Conservation (phyloP, 2,329 filamentous ascomycete species). For the Penicillium sp. region DNA sequence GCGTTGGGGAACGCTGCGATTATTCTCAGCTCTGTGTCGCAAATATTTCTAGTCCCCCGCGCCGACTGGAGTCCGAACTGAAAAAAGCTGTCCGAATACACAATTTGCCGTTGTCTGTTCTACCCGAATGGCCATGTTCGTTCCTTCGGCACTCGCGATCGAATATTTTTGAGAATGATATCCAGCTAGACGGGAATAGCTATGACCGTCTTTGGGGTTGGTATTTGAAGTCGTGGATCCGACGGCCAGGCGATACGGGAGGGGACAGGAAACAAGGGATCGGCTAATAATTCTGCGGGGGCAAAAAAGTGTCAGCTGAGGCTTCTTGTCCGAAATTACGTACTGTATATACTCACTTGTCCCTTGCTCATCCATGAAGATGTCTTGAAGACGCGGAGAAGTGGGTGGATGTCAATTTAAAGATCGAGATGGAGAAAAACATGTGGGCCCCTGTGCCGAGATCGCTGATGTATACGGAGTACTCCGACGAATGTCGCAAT, state of each 20-base stretch:
- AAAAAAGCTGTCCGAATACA: conserved; percentile 16
- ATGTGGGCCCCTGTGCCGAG: conserved; percentile 7
- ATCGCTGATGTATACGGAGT: conserved; percentile 2
- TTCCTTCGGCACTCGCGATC: not conserved
- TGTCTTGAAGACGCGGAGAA: conserved; percentile 11
- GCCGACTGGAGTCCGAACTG: conserved; percentile 13
- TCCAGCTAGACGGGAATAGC: not conserved
- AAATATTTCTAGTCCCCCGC: conserved; percentile 19
- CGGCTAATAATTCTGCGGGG: not conserved
- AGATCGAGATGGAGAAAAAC: not conserved
- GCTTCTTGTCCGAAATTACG: not conserved
- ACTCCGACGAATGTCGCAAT: not conserved
- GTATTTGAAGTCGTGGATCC: not conserved
- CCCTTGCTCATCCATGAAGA: conserved; percentile 11
- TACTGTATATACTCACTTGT: conserved; percentile 1
- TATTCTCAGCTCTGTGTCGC: not conserved
- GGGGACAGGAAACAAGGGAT: conserved; percentile 10
- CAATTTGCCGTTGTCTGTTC: conserved; percentile 14
- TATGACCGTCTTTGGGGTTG: conserved; percentile 2
- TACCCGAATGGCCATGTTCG: conserved; percentile 27
- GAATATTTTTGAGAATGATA: not conserved
- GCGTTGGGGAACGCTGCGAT: too few species aligned
- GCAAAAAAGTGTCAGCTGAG: conserved; percentile 9
- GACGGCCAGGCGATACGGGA: conserved; percentile 1
- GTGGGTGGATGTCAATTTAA: conserved; percentile 4